phyloP scores from a whole-genome alignment of 202 grass and related monocot genomes.

The Panicum virgatum region DNA sequence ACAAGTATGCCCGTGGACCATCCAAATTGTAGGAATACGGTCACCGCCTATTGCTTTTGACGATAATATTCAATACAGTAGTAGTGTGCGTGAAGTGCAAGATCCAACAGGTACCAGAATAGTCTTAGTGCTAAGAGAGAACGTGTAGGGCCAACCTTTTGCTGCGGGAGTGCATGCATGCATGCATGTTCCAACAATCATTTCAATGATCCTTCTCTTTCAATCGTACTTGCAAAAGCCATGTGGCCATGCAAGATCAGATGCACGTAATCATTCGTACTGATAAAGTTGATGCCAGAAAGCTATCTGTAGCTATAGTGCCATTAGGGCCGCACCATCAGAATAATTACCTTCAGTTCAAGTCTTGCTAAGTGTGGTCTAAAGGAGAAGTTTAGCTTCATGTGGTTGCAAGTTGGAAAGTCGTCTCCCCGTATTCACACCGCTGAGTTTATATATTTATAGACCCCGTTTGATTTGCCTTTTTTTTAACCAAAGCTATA shows the following conservation, averaged over 20 bases:
- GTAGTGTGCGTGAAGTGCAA: neutral
- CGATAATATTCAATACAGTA: neutral
- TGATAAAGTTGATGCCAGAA: slow-evolving; percentile 7
- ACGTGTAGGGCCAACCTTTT: neutral
- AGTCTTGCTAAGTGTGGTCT: neutral
- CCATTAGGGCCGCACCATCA: neutral
- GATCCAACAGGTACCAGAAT: slow-evolving; percentile 2
- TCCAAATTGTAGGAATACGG: neutral
- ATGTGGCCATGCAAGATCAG: slow-evolving; percentile 25
- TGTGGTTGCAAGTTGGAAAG: slow-evolving; percentile 7
- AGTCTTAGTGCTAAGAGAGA: neutral
- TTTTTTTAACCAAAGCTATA: neutral
- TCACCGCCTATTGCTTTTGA: neutral
- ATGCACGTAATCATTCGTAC: slow-evolving; percentile 28
- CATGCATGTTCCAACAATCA: slow-evolving; percentile 22
- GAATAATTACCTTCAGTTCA: neutral
- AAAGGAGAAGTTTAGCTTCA: neutral
- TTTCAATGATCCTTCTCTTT: neutral
- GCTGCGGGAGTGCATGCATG: neutral
- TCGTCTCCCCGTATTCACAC: neutral
- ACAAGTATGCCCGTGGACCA: neutral
- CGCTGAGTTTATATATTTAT: neutral
- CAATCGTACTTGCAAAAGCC: slow-evolving; percentile 22
- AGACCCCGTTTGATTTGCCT: neutral
- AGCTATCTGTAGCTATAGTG: neutral